Evolutionary conservation across 2,329 filamentous ascomycete genomes (phyloP), one percentile per base, ranked within the genome.

Genomic region (Alternaria ethzedia): DNA sequence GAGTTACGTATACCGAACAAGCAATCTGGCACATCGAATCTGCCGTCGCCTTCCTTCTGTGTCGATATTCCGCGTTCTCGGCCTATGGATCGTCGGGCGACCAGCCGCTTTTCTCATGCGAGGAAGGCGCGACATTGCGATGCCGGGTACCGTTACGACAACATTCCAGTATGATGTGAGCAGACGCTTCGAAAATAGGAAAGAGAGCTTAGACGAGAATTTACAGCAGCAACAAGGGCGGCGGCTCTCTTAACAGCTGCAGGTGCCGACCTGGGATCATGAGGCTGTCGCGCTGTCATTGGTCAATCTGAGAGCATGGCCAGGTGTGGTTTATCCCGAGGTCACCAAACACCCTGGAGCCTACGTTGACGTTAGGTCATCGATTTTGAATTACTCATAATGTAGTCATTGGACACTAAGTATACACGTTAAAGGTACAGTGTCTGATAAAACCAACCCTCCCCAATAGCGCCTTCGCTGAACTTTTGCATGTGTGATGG

Each of bases 401-500:
- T 59, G 43, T 26, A 26, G 36, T 54, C 47, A 36, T 46, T 32
- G 36, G 26, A 46, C 49, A 41, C 13, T 54, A 51, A 13, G 25
- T n/a, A 59, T 54, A 59, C 50, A 59, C 32, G 50, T 44, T 26
- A 41, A 11, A 49, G 50, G 25, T 54, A 59, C 55, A 44, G 13
- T 25, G 15, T 47, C n/a, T 52, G 36, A 25, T 43, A 10, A 45
- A 17, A 32, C 17, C 36, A 11, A 17, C 32, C 25, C 10, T 21
- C 21, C 21, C 52, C 32, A 8, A 54, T 28, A n/a, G 21, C 52
- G 52, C 52, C 36, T 54, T 54, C 30, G 52, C 49, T 52, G 15
- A 52, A 52, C 49, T 52, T 20, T 13, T 52, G 30, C 30, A 52
- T 52, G 30, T 21, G 21, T 52, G 49, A 52, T 52, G n/a, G 23